Percentiles rank a stretch among this genome's conserved stretches.
Conservation (phyloP, 73 alveolate species). For the Tetrahymena elliotti region DNA sequence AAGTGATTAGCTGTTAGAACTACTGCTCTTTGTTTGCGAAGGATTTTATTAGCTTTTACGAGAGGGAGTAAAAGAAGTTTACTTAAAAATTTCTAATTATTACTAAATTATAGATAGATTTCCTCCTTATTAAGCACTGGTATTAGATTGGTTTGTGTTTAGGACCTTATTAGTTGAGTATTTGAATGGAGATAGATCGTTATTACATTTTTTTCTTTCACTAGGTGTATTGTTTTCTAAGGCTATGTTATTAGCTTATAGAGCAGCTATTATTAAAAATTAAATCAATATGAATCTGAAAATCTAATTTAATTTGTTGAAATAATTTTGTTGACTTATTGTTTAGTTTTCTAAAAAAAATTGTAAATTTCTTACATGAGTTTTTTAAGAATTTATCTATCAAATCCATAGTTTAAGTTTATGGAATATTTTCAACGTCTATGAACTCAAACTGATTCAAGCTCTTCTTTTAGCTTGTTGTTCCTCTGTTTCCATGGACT, state of each 20-base stretch:
- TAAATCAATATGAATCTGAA: background rate
- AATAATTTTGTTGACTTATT: background rate
- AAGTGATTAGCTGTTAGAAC: background rate
- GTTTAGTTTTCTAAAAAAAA: background rate
- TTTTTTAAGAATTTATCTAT: background rate
- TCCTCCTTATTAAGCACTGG: background rate
- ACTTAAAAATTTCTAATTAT: background rate
- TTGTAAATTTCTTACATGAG: background rate
- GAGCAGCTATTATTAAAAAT: background rate
- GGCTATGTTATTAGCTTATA: background rate
- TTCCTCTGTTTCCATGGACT: background rate
- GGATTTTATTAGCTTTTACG: background rate
- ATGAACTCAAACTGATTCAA: background rate
- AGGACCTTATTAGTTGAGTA: background rate
- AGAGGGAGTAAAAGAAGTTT: background rate
- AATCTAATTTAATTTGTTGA: background rate
- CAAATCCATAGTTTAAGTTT: background rate
- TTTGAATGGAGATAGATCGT: background rate
- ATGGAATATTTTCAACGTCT: background rate
- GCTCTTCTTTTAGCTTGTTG: background rate
- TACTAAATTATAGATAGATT: background rate
- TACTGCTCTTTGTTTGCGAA: background rate
- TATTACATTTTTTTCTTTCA: background rate
- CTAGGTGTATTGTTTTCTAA: background rate
- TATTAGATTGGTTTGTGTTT: background rate